Evolutionary conservation across 164 flowering plant genomes (phyloP), one percentile per base, ranked within the genome.

Genomic region (Chloranthus sessilifolius): DNA sequence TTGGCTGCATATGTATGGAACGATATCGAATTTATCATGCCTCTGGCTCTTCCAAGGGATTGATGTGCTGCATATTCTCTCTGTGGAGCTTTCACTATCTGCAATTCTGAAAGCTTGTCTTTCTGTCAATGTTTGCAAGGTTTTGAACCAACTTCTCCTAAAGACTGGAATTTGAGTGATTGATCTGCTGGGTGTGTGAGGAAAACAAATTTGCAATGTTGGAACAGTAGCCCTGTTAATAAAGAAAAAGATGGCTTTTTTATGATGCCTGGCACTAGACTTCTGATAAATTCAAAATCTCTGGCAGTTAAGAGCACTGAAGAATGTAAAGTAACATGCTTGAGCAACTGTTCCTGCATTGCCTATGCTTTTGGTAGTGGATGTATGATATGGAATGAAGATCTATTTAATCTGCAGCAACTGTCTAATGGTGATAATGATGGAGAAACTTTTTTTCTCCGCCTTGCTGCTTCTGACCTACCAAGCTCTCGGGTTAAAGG

Each of bases 151-250:
- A 27, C 5, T 0, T 52, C 12, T 23, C 39, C 51, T 0, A 29
- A 29, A 22, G 52, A 47, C 28, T 61, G 63, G 66, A 36, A 38
- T 19, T 21, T 56, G 31, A 16, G 17, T 0, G 62, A 52, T 36
- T 20, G 44, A 16, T 52, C 66, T 2, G 55, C 48, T 40, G 71
- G 71, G 14, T 66, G 66, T 43, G 56, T 42, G 29, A 61, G 71
- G 44, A 53, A 47, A 1, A 24, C 35, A 0, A 23, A 50, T 11
- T 42, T 61, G 37, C 58, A 52, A 10, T 66, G 71, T 15, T 8
- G 22, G 0, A 16, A 38, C 0, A 59, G 59, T 2, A n/a, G n/a
- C n/a, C n/a, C n/a, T n/a, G n/a, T n/a, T n/a, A n/a, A n/a, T n/a
- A 33, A 15, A 5, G 34, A 7, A 0, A 38, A 50, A 17, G 47